Conservation (phyloP, 2,329 filamentous ascomycete species). For the Helotiales sp. region DNA sequence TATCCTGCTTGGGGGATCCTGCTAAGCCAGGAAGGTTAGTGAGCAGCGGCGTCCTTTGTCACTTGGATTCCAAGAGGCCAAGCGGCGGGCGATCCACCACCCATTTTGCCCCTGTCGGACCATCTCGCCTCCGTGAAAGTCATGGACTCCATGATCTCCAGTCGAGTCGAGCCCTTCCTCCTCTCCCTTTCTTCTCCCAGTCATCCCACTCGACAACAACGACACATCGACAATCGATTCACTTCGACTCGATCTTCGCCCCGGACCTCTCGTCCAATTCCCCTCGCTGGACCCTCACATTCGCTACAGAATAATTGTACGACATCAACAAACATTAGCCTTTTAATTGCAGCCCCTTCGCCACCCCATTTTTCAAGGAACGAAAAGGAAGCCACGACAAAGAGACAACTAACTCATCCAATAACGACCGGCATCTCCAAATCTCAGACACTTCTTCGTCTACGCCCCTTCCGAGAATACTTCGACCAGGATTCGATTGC, state of each 20-base stretch:
- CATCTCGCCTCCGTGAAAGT: slow-evolving; percentile 11
- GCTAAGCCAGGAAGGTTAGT: slow-evolving; percentile 1
- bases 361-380: not conserved
- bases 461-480: slow-evolving; percentile 1
- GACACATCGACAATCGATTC: slow-evolving; percentile 15
- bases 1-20: not conserved
- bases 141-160: slow-evolving; percentile 10
- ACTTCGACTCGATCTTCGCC: slow-evolving; percentile 1
- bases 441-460: not conserved
- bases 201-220: slow-evolving; percentile 12
- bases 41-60: not conserved
- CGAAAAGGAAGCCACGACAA: slow-evolving; percentile 8
- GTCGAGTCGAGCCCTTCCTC: not conserved
- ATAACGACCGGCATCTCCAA: not conserved
- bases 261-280: slow-evolving; percentile 21
- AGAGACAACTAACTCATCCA: not conserved
- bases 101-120: slow-evolving; percentile 1
- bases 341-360: slow-evolving; percentile 9
- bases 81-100: slow-evolving; percentile 4
- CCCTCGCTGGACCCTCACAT: slow-evolving; percentile 16
- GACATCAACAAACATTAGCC: not conserved
- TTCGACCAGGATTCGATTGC: slow-evolving; percentile 6
- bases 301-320: slow-evolving; percentile 10
- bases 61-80: not conserved
- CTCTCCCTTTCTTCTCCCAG: not conserved